phyloP scores from a whole-genome alignment of 192 early-diverging fungal genomes.

The Coemansia sp. region DNA sequence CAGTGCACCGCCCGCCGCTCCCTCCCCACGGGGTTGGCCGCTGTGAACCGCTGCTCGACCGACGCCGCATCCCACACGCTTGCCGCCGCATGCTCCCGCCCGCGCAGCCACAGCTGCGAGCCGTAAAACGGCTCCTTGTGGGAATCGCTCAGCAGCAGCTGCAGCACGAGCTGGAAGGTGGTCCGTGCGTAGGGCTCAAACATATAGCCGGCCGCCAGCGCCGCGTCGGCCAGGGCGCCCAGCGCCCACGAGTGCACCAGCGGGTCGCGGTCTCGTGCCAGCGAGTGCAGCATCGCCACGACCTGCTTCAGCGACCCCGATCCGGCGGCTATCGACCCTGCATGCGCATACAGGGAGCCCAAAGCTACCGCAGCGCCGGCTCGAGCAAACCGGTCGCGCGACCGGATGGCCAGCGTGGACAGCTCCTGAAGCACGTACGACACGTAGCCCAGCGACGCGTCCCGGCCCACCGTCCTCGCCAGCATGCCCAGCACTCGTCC shows the following conservation, averaged over 20 bases:
- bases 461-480: constrained; percentile 55
- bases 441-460: constrained; percentile 26
- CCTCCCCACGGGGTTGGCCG: neutral
- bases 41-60: neutral
- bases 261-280: constrained; percentile 89
- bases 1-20: constrained; percentile 55
- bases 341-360: constrained; percentile 82
- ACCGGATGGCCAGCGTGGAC: constrained; percentile 69
- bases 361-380: constrained; percentile 90
- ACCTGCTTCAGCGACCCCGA: constrained; percentile 78
- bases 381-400: constrained; percentile 89
- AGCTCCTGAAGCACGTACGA: constrained; percentile 43
- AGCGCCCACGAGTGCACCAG: constrained; percentile 94
- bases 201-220: constrained; percentile 87
- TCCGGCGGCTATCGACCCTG: constrained; percentile 84
- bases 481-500: constrained; percentile 82
- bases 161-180: constrained; percentile 83
- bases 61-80: neutral
- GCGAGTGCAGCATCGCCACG: constrained; percentile 84
- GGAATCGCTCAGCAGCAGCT: constrained; percentile 82
- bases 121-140: constrained; percentile 62
- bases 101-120: constrained; percentile 38
- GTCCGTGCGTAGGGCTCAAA: constrained; percentile 86
- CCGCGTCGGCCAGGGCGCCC: constrained; percentile 76
- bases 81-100: constrained; percentile 26